Conservation (phyloP, 176 grass and related monocot genomes). For the Hordeum vulgare region MorexV3_pseudomolecules_assembly NC_058519.1:612877521-612878020, state of each 20-base stretch:
- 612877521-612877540: background rate
- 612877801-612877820: background rate
- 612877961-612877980: background rate
- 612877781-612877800: slow-evolving; percentile 16
- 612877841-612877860: background rate
- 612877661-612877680: too few species aligned
- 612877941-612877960: background rate
- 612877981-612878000: background rate
- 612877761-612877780: background rate
- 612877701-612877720: background rate
- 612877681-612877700: too few species aligned
- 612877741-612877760: background rate
- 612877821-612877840: background rate
- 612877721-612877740: background rate
- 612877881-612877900: slow-evolving; percentile 25
- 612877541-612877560: background rate
- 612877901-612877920: background rate
- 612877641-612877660: background rate
- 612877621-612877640: slow-evolving; percentile 7
- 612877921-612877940: background rate
- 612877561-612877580: background rate
- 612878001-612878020: too few species aligned
- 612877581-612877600: slow-evolving; percentile 4
- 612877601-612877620: background rate
- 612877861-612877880: slow-evolving; percentile 28